phyloP scores from a whole-genome alignment of 768 basidiomycete genomes.

The Lactarius trivialis region DNA sequence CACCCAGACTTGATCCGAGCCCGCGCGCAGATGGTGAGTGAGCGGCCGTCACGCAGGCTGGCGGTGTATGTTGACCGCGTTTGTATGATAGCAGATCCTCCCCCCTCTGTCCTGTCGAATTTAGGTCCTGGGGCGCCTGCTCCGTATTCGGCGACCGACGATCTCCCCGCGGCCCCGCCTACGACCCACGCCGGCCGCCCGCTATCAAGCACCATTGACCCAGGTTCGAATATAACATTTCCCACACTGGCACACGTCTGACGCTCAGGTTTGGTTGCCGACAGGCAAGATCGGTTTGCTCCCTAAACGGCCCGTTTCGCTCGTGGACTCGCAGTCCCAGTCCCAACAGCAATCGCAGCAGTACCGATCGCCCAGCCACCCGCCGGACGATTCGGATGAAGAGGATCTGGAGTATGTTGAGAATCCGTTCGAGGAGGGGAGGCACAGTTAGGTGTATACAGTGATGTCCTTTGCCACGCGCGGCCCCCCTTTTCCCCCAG shows the following conservation, averaged over 20 bases:
- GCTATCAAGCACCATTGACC: constrained; percentile 13
- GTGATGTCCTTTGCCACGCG: no score
- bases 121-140: neutral
- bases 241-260: neutral
- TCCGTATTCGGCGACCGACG: neutral
- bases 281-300: constrained; percentile 26
- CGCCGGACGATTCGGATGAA: constrained; percentile 20
- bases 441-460: constrained; percentile 13
- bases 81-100: neutral
- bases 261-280: neutral
- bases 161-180: neutral
- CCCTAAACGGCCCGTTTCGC: constrained; percentile 27
- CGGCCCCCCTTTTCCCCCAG: no score
- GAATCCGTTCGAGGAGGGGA: constrained; percentile 26
- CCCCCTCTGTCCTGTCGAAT: neutral
- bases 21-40: neutral
- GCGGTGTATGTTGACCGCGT: neutral
- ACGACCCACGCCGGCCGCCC: constrained; percentile 12
- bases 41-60: neutral
- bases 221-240: constrained; percentile 4
- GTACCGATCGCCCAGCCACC: neutral
- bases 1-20: constrained; percentile 4
- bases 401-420: constrained; percentile 26
- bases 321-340: constrained; percentile 13
- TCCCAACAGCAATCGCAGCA: neutral